A percentile compares a stretch with the other conserved stretches of the same genome.
Evolutionary conservation across 2,329 filamentous ascomycete species (phyloP).

Genomic region (Seiridium cupressi): DNA sequence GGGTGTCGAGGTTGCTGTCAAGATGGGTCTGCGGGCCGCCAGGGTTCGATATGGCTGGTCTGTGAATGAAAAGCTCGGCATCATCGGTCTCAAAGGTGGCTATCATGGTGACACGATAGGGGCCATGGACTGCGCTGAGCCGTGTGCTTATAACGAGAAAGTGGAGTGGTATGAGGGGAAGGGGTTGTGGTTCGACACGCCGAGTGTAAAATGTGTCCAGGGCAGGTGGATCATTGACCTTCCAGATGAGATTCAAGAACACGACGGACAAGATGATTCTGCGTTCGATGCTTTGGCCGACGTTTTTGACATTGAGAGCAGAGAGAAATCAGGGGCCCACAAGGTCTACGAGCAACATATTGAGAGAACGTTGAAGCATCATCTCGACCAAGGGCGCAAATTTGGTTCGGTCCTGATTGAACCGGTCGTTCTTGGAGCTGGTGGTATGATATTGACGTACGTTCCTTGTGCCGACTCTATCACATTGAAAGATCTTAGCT

Average conservation of each 20-base stretch:
- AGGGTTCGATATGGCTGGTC: slow-evolving; percentile 66
- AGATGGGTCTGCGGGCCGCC: slow-evolving; percentile 76
- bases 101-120: slow-evolving; percentile 90
- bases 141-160: slow-evolving; percentile 74
- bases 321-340: slow-evolving; percentile 43
- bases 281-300: slow-evolving; percentile 48
- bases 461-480: slow-evolving; percentile 25
- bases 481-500: slow-evolving; percentile 19
- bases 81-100: slow-evolving; percentile 74
- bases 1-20: slow-evolving; percentile 78
- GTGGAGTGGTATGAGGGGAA: slow-evolving; percentile 83
- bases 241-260: slow-evolving; percentile 43
- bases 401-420: slow-evolving; percentile 81
- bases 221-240: slow-evolving; percentile 66
- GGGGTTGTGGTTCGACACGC: slow-evolving; percentile 81
- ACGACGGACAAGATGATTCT: slow-evolving; percentile 39
- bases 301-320: slow-evolving; percentile 58
- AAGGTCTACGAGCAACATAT: slow-evolving; percentile 62
- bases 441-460: slow-evolving; percentile 79
- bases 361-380: slow-evolving; percentile 44
- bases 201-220: slow-evolving; percentile 63
- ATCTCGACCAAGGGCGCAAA: slow-evolving; percentile 56
- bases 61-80: slow-evolving; percentile 55
- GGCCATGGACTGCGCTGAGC: slow-evolving; percentile 82
- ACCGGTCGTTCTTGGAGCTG: slow-evolving; percentile 76